Evolutionary conservation across 2,329 filamentous ascomycete genomes (phyloP).

Genomic region (Fusarium sp.): DNA sequence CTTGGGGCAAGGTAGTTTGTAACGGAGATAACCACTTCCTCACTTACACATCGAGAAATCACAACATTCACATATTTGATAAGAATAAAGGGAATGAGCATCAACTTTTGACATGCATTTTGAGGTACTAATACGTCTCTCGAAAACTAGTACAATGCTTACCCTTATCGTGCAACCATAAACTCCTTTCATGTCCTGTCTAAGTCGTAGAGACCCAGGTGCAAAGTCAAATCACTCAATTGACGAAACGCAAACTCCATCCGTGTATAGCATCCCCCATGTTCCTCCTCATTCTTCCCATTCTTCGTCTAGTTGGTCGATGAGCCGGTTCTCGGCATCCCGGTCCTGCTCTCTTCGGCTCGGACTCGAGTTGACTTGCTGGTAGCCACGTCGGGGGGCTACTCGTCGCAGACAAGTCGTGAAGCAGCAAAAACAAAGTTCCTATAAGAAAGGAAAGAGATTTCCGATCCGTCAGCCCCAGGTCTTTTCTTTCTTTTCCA

Average conservation of each 20-base stretch:
- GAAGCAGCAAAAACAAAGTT: slow-evolving; percentile 75
- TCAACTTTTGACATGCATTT: slow-evolving; percentile 30
- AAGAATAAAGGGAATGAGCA: neutral
- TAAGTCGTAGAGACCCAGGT: slow-evolving; percentile 30
- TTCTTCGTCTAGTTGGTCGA: slow-evolving; percentile 96
- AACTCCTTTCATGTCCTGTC: slow-evolving; percentile 41
- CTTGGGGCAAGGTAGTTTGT: no score
- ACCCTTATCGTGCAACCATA: slow-evolving; percentile 31
- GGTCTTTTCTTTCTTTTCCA: neutral
- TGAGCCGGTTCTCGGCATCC: slow-evolving; percentile 92
- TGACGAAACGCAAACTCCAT: slow-evolving; percentile 14
- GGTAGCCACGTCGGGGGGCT: slow-evolving; percentile 75
- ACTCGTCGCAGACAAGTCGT: slow-evolving; percentile 77
- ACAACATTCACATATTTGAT: neutral
- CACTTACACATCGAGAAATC: neutral
- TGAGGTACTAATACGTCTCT: slow-evolving; percentile 17
- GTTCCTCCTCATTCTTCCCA: slow-evolving; percentile 78
- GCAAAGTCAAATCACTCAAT: slow-evolving; percentile 3
- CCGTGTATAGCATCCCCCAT: neutral
- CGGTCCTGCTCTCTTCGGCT: slow-evolving; percentile 62
- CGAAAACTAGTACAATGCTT: slow-evolving; percentile 27
- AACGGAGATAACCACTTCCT: no score
- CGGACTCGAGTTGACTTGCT: slow-evolving; percentile 68
- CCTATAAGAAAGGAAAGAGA: slow-evolving; percentile 56
- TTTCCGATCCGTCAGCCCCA: slow-evolving; percentile 45